Base-by-base conservation (phyloP, 805 yeast genomes). In the Zygotorulaspora florentina region DNA sequence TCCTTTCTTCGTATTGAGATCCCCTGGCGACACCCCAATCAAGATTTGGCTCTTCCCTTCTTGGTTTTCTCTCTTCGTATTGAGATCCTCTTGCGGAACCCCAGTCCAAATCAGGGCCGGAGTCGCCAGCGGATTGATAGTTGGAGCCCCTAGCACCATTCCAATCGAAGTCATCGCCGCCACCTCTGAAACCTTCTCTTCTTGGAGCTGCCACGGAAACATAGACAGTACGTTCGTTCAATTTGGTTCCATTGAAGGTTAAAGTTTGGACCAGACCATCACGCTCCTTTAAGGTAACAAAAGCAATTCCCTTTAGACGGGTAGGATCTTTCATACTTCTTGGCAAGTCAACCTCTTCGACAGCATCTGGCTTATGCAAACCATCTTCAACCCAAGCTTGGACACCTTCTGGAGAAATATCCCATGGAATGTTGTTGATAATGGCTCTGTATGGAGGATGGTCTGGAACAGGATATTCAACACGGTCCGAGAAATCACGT, bases 391-490 rank as follows among this genome's bases (percentile, higher is more conserved):
- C 76, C 73, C 83, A 85, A 20, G 75, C 77, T 42, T 66, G 70
- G 47, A 85, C 72, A 43, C 73, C 77, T 30, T 73, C 80, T 66
- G 91, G 97, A 39, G 73, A 67, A 37, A 79, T 77, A 47, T 85
- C 90, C 82, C 86, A 85, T 49, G 96, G 87, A 62, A 93, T 78
- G 70, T 90, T 89, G 63, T 80, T 79, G 55, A 91, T 75, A 65
- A 87, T 80, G n/a, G 96, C 97, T 59, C 86, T 84, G 75, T 69
- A 93, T 44, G 99, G 99, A 15, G 97, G 89, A 42, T 71, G 76
- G 58, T 88, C 91, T 38, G 99, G 99, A 50, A 93, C 75, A 35
- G 96, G 96, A 56, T 71, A 85, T 62, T 84, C 90, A 30, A 72
- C 74, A 68, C 87, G 77, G 52, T 77, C 79, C 53, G 38, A 35